Conservation (phyloP, 805 yeast genomes). For the Barnettozyma sp. region DNA sequence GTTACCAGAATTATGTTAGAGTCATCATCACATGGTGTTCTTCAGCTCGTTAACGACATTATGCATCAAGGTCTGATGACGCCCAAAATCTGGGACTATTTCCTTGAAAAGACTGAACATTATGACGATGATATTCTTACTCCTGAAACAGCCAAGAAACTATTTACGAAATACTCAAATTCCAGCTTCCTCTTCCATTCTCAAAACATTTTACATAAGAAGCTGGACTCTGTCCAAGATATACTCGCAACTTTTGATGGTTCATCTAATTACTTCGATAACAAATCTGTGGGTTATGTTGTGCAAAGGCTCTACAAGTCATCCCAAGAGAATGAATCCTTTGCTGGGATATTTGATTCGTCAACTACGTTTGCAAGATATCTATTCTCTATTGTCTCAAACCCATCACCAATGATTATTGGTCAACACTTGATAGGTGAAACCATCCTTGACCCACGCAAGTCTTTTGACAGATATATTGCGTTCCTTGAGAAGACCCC, state of each 20-base stretch:
- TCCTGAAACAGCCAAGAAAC: neutral
- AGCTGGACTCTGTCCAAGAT: slow-evolving; percentile 2
- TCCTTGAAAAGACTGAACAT: slow-evolving; percentile 1
- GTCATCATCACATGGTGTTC: slow-evolving; percentile 2
- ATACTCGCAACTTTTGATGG: slow-evolving; percentile 2
- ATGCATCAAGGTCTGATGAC: neutral
- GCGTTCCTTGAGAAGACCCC: slow-evolving; percentile 15
- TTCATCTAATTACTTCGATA: slow-evolving; percentile 10
- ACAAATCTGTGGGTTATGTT: slow-evolving; percentile 14
- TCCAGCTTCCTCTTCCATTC: slow-evolving; percentile 4
- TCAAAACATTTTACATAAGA: slow-evolving; percentile 2
- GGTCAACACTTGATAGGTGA: slow-evolving; percentile 26
- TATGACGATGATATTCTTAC: slow-evolving; percentile 2
- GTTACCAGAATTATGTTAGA: neutral
- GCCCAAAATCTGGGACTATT: slow-evolving; percentile 6
- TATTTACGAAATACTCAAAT: neutral
- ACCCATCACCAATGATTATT: slow-evolving; percentile 15
- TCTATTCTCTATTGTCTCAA: slow-evolving; percentile 14
- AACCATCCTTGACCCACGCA: slow-evolving; percentile 27
- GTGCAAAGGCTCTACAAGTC: slow-evolving; percentile 12
- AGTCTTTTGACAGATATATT: slow-evolving; percentile 26
- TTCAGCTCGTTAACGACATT: slow-evolving; percentile 5
- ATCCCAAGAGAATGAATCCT: neutral
- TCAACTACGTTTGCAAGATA: slow-evolving; percentile 20
- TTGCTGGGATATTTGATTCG: slow-evolving; percentile 6